Conservation (phyloP, 306 rosid genomes). For the Mimosa pudica region DNA sequence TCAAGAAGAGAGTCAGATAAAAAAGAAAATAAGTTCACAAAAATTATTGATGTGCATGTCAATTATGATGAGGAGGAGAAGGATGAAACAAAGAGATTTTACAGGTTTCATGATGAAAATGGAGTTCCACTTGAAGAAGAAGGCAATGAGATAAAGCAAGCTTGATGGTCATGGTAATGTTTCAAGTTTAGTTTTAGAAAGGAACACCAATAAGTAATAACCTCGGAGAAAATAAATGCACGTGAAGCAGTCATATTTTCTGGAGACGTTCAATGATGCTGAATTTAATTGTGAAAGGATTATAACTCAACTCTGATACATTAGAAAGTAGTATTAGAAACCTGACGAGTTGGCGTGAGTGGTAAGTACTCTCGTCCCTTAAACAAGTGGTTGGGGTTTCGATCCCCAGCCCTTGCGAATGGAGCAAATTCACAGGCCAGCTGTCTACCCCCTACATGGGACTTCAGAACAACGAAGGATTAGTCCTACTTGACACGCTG, state of each 20-base stretch:
- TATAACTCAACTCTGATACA: constrained; percentile 10
- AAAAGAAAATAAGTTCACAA: neutral
- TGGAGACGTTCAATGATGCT: constrained; percentile 17
- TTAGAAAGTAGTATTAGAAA: too few relatives aligned
- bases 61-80: neutral
- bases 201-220: neutral
- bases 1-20: neutral
- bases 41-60: constrained; percentile 3
- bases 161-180: neutral
- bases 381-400: too few relatives aligned
- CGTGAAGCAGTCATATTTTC: constrained; percentile 27
- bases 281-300: constrained; percentile 16
- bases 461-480: too few relatives aligned
- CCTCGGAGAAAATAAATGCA: neutral
- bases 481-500: too few relatives aligned
- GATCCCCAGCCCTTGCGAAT: too few relatives aligned
- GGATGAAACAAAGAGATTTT: constrained; percentile 23
- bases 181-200: constrained; percentile 1
- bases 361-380: too few relatives aligned
- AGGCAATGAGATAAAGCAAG: constrained; percentile 4
- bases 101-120: constrained; percentile 47
- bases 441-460: too few relatives aligned
- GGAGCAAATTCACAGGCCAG: too few relatives aligned
- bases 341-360: too few relatives aligned
- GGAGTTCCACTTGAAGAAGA: constrained; percentile 45